These are phyloP conservation scores for Mortierella sp. DNA, from an alignment of 371 early-diverging fungal species.

Conservation along the genomic window DNA sequence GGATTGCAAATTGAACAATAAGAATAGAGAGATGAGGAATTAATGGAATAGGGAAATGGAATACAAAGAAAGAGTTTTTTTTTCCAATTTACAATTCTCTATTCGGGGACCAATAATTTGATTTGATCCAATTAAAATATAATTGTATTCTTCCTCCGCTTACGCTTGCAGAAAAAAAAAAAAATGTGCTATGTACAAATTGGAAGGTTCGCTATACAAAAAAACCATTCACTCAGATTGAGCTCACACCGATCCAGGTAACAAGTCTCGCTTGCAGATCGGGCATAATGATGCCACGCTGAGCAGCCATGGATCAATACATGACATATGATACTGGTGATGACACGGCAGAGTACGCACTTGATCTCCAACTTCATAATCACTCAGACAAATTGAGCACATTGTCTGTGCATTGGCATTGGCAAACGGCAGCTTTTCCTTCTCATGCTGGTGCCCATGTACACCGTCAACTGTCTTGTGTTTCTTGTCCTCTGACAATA, in stretches of 20 bases:
- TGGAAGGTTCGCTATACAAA: too few relatives aligned
- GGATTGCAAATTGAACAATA: too few relatives aligned
- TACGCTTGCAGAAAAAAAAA: neutral
- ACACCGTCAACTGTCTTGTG: neutral
- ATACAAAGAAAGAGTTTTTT: neutral
- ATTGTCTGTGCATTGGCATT: conserved; percentile 52
- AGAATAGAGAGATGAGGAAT: too few relatives aligned
- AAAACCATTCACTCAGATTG: too few relatives aligned
- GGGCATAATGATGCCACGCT: conserved; percentile 44
- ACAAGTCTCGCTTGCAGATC: conserved; percentile 46
- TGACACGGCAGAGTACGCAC: conserved; percentile 78
- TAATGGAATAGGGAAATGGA: neutral
- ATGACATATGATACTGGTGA: conserved; percentile 85
- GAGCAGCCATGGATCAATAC: conserved; percentile 82
- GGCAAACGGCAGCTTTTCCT: conserved; percentile 40
- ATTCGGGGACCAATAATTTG: too few relatives aligned
- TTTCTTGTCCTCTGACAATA: neutral
- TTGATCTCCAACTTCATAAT: conserved; percentile 73
- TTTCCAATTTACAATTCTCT: too few relatives aligned
- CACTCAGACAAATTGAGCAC: conserved; percentile 74
- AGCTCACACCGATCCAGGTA: neutral
- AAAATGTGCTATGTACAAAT: too few relatives aligned
- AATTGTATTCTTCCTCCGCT: too few relatives aligned
- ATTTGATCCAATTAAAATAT: too few relatives aligned
- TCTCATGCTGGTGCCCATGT: conserved; percentile 1